Base-by-base conservation (phyloP, 192 early-diverging fungal genomes). In the Linnemannia elongata region DNA sequence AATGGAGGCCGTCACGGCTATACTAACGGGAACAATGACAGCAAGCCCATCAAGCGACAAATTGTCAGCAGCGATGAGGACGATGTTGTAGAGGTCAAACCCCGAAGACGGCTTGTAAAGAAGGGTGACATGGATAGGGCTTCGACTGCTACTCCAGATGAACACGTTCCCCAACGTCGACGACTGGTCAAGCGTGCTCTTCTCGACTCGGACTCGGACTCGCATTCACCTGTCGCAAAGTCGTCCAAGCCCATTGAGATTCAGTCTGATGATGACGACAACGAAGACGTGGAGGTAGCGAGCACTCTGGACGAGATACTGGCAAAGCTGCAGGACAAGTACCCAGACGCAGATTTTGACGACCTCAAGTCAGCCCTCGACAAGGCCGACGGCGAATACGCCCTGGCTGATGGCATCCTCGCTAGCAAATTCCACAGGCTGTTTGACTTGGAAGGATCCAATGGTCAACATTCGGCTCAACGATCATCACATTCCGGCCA, bases 221-320 rank as follows among this genome's bases (percentile, higher is more conserved):
- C 49, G 18, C 69, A 76, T n/a, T 78, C 80, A 3, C 72, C 73
- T n/a, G 68, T 60, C 13, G 20, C 22, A 1, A 35, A 55, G 24
- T 30, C 63, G 52, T 30, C 69, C 54, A 35, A 44, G 2, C 41
- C 80, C 6, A 75, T 76, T 35, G 66, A 70, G 8, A 47, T 82
- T 22, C 80, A 75, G 20, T 78, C 80, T 68, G 83, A 86, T 42
- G 83, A 86, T 68, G 83, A 86, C 52, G 83, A 86, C 12, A 33
- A 86, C 52, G 83, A 86, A 3, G 41, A 66, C n/a, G 30, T 24
- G 8, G 70, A 69, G 3, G 57, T 33, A 13, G 60, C 60, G 30
- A 66, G 60, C 13, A 66, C 42, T 52, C 47, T 81, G 35, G 79
- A 81, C 47, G 35, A 47, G 44, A 78, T 39, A 1, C 69, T 86